phyloP scores from a whole-genome alignment of 192 early-diverging fungal species.

The Entomortierella chlamydospora region DNA sequence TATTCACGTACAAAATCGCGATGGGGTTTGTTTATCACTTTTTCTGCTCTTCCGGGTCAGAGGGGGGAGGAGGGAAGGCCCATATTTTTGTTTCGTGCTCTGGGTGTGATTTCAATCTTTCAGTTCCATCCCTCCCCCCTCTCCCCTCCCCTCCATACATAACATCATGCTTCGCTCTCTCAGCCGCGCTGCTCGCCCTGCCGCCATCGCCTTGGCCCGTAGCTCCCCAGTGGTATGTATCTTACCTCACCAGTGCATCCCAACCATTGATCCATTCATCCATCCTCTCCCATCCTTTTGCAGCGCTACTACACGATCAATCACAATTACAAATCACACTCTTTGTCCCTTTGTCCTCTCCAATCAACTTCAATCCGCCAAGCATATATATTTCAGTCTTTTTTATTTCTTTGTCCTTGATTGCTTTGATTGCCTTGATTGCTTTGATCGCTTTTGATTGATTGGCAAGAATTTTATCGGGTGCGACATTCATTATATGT shows the following conservation, averaged over 20 bases:
- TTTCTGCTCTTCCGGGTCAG: not conserved
- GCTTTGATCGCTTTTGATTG: not conserved
- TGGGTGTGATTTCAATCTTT: conserved; percentile 8
- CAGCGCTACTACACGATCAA: not conserved
- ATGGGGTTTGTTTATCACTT: not conserved
- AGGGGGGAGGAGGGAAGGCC: not conserved
- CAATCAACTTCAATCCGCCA: not conserved
- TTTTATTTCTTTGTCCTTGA: not conserved
- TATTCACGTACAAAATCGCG: no score
- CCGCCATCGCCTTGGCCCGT: conserved; percentile 60
- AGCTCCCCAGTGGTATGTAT: conserved; percentile 62
- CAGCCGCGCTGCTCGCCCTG: conserved; percentile 62
- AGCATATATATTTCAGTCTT: not conserved
- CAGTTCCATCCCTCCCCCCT: conserved; percentile 36
- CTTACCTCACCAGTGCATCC: no score
- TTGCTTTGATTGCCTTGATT: not conserved
- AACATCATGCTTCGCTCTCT: conserved; percentile 54
- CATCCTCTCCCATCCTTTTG: not conserved
- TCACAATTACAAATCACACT: not conserved
- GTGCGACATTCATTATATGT: no score
- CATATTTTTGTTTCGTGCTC: not conserved
- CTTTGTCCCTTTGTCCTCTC: not conserved
- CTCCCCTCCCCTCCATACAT: conserved; percentile 9
- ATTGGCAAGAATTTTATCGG: no score
- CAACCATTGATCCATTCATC: not conserved